Evolutionary conservation across 2,329 filamentous ascomycete species (phyloP), one percentile per base, ranked within the genome.

Genomic region (Akanthomyces uredinophilus): DNA sequence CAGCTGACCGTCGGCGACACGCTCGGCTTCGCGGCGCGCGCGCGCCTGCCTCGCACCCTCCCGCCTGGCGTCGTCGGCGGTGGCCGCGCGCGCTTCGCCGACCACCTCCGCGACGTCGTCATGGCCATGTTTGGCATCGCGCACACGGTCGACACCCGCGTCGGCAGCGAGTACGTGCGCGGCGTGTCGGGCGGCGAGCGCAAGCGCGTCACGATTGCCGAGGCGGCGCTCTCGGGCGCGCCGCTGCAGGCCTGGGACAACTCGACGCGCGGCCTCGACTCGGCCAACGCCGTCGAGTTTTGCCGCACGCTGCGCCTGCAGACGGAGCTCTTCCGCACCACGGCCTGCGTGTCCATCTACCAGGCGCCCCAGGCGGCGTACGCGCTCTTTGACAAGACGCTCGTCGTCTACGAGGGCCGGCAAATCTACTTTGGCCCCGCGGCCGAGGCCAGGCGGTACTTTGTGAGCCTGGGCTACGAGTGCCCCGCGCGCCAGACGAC

Each of bases 1-100:
- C 83, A 86, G 73, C 76, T 93, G 67, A 87, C 83, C 4, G 89
- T 92, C 16, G 89, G 88, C 57, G 87, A 92, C 67, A 93, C 90
- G 0, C 78, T 93, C 18, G 85, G 83, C 58, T 92, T 92, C 65
- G 90, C 90, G 22, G 88, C 89, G 10, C 79, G 83, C 39, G 87
- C 89, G 4, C 81, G 87, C 59, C 82, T 86, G 27, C 87, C 87
- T 0, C 81, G 83, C 24, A 68, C 80, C 18, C 78, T 86, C 86
- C 86, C 2, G 77, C 78, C 2, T 85, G 84, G 35, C 76, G 27
- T 29, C 4, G 1, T 87, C 11, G 76, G 76, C 62, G 77, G 77
- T 65, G 69, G 76, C 62, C 77, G 77, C 65, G 69, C 74, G 24
- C 74, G 77, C 6, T 88, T 83, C 65, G 81, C 84, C 5, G 77